phyloP scores from a whole-genome alignment of 148 eudicot species.

The Dysphania ambrosioides region DNA sequence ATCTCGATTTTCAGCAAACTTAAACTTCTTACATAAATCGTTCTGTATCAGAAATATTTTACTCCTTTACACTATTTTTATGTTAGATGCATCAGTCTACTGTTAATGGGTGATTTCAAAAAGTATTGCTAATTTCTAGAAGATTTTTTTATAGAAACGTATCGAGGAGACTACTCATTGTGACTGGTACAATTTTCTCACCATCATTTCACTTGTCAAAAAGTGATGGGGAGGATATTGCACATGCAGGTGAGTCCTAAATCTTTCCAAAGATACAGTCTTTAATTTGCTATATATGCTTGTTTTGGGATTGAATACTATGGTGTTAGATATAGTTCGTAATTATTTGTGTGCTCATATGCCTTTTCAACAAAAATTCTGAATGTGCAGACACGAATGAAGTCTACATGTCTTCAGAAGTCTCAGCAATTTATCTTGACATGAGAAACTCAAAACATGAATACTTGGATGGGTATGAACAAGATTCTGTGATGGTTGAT shows the following conservation, averaged over 20 bases:
- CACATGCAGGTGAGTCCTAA: conserved; percentile 46
- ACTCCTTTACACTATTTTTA: no score
- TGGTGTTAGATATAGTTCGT: neutral
- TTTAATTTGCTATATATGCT: conserved; percentile 3
- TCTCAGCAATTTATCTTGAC: conserved; percentile 71
- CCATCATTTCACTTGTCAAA: conserved; percentile 72
- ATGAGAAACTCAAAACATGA: conserved; percentile 82
- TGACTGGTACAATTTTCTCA: conserved; percentile 67
- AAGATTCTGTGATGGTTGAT: conserved; percentile 63
- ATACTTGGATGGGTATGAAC: conserved; percentile 72
- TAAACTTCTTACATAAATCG: no score
- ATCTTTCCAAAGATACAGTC: neutral
- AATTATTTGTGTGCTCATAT: neutral
- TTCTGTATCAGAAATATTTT: no score
- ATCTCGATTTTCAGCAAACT: no score
- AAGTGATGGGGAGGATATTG: conserved; percentile 51
- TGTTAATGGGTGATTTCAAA: neutral
- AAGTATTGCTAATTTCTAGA: neutral
- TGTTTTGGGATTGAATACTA: neutral
- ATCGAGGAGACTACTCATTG: conserved; percentile 42
- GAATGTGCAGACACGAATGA: conserved; percentile 48
- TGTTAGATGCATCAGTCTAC: no score
- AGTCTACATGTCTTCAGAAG: conserved; percentile 60
- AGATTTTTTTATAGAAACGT: conserved; percentile 41
- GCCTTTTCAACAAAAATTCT: no score